These are phyloP conservation scores for Fennellomyces sp. DNA, from an alignment of 371 early-diverging fungal species.

Conservation along the genomic window DNA sequence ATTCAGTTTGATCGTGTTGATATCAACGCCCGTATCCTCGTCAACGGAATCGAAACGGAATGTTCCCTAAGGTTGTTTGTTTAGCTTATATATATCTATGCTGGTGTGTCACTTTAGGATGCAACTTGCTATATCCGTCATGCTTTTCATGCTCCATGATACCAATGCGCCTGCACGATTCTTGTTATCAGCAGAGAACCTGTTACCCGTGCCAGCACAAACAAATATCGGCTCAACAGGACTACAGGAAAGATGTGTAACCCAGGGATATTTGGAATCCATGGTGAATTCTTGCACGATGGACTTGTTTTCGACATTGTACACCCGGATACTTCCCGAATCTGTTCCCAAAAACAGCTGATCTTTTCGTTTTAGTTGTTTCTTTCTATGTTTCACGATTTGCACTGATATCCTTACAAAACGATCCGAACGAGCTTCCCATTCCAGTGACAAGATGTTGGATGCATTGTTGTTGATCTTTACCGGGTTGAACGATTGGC, in stretches of 20 bases:
- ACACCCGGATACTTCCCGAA: constrained; percentile 55
- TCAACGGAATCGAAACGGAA: constrained; percentile 27
- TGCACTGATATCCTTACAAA: no score
- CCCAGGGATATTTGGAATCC: constrained; percentile 55
- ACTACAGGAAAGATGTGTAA: constrained; percentile 57
- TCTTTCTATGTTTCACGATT: no score
- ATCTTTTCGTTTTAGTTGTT: no score
- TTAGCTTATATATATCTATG: neutral
- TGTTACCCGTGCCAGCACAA: constrained; percentile 49
- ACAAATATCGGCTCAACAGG: constrained; percentile 64
- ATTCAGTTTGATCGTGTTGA: constrained; percentile 62
- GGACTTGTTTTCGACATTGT: constrained; percentile 60
- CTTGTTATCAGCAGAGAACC: constrained; percentile 16
- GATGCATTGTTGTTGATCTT: constrained; percentile 52
- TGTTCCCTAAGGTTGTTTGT: constrained; percentile 40
- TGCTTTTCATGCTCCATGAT: constrained; percentile 65
- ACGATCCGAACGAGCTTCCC: constrained; percentile 64
- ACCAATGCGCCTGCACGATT: constrained; percentile 46
- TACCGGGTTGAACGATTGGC: constrained; percentile 47
- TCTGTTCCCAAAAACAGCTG: constrained; percentile 66
- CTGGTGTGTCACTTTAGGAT: neutral
- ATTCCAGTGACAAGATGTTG: constrained; percentile 60
- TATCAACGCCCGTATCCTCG: constrained; percentile 29
- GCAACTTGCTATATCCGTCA: constrained; percentile 55
- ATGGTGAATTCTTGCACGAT: constrained; percentile 63